Conservation (phyloP, 345 rosid genomes). For the Noccaea bulbosa region DNA sequence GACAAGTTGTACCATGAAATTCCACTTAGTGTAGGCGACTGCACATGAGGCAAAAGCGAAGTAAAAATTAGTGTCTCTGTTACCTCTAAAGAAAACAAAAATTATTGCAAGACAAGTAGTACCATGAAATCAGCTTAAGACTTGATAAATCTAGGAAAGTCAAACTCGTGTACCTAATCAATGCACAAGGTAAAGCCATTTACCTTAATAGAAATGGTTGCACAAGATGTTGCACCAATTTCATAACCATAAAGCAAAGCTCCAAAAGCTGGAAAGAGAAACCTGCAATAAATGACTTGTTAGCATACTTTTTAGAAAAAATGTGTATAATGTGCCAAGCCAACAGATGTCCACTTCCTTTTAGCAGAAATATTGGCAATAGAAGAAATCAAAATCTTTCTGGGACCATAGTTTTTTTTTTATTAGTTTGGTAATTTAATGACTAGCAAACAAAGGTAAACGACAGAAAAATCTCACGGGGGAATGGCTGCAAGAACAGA, state of each 20-base stretch:
- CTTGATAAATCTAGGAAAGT: not conserved
- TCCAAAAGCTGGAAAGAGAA: slow-evolving; percentile 98
- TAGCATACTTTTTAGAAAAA: slow-evolving; percentile 26
- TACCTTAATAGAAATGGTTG: slow-evolving; percentile 81
- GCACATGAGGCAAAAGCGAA: slow-evolving; percentile 42
- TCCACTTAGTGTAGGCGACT: slow-evolving; percentile 88
- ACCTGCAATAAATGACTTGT: slow-evolving; percentile 57
- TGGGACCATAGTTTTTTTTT: slow-evolving; percentile 13
- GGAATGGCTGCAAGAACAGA: slow-evolving; percentile 65
- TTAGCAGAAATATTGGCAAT: slow-evolving; percentile 4
- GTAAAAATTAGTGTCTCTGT: not conserved
- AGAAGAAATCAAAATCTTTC: not conserved
- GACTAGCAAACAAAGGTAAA: slow-evolving; percentile 21
- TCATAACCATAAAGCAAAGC: slow-evolving; percentile 95
- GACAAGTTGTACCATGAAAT: slow-evolving; percentile 84
- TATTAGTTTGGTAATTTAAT: not conserved
- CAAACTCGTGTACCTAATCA: not conserved
- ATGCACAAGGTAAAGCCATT: slow-evolving; percentile 12
- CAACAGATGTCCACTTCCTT: slow-evolving; percentile 20
- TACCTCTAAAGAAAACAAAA: no score
- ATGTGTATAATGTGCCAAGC: slow-evolving; percentile 2
- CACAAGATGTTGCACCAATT: slow-evolving; percentile 96
- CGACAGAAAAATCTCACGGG: slow-evolving; percentile 59
- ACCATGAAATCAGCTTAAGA: not conserved
- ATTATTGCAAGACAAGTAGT: no score